Evolutionary conservation across 1,284 basidiomycete genomes (phyloP), one percentile per base, ranked within the genome.

Genomic region (Malassezia nana): DNA sequence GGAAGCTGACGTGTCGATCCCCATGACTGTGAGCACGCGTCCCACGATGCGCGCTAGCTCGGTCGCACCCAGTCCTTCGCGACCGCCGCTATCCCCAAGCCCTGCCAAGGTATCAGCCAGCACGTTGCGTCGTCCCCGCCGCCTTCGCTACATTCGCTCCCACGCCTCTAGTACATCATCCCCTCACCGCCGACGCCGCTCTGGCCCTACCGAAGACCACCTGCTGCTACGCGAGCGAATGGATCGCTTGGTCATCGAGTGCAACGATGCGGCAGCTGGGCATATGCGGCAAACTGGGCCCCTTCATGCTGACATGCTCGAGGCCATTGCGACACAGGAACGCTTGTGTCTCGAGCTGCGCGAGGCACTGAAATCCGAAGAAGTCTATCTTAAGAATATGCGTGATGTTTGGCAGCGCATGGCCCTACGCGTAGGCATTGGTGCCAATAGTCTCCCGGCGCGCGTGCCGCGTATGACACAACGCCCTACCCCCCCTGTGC

Each of bases 321-420:
- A 51, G 9, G 48, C 48, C 20, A 39, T 56, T 29, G 54, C 54
- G 4, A 26, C 48, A 20, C 50, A 56, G 45, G 47, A 56, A 30
- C 54, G 54, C 18, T 22, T 15, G 1, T 56, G 54, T 16, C 31
- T 56, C 16, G 54, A 56, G 48, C 49, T 56, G 29, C 54, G 54
- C 26, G 54, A 56, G 18, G 43, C 39, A n/a, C 49, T 56, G 15
- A 20, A 10, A 16, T n/a, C 16, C 15, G 54, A 56, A 25, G 54
- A 56, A 20, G 18, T 20, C 5, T 43, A 43, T 8, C 35, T 56
- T 18, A 16, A 46, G 6, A 24, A 41, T 12, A 45, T 56, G 9
- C 54, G 48, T 25, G 16, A n/a, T 12, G 54, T 49, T 1, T 56
- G 54, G 54, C 31, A 51, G 32, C 54, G 54, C 30, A 38, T 56